Percentiles rank a stretch among this genome's conserved stretches.
These are phyloP conservation scores for Ophiostoma piceae DNA, from an alignment of 2,329 filamentous ascomycete species.

Conservation along the genomic window DNA sequence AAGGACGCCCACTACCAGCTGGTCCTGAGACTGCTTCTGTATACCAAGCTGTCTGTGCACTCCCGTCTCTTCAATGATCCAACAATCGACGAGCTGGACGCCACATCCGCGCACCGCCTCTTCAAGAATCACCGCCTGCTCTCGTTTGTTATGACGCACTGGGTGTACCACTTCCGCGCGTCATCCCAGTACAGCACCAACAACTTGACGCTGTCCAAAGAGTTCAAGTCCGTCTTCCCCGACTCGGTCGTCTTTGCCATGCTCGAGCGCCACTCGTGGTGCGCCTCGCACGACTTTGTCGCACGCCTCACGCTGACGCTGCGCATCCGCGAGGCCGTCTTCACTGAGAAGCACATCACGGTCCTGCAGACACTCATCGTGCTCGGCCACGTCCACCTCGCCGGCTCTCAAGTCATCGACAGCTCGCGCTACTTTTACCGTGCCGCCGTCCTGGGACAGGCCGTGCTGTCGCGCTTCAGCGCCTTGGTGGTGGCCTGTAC, in stretches of 20 bases:
- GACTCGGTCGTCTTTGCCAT: conserved; percentile 36
- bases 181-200: conserved; percentile 33
- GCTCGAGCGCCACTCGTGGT: conserved; percentile 35
- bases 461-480: conserved; percentile 34
- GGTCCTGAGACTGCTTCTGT: conserved; percentile 35
- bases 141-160: conserved; percentile 36
- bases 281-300: conserved; percentile 29
- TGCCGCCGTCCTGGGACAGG: conserved; percentile 53
- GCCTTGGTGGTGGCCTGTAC: conserved; percentile 36
- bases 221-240: conserved; percentile 37
- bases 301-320: conserved; percentile 35
- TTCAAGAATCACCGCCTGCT: conserved; percentile 33
- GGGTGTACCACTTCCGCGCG: conserved; percentile 36
- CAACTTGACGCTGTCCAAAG: conserved; percentile 31
- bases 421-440: conserved; percentile 37
- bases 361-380: conserved; percentile 38
- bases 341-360: conserved; percentile 35
- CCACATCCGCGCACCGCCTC: conserved; percentile 29
- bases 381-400: conserved; percentile 35
- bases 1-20: conserved; percentile 36
- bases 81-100: conserved; percentile 31
- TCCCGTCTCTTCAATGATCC: conserved; percentile 29
- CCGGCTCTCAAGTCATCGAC: conserved; percentile 27
- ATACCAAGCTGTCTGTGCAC: conserved; percentile 33
- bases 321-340: conserved; percentile 35